Base-by-base conservation (phyloP, 1,284 basidiomycete species). In the Wolfiporia cocos region DNA sequence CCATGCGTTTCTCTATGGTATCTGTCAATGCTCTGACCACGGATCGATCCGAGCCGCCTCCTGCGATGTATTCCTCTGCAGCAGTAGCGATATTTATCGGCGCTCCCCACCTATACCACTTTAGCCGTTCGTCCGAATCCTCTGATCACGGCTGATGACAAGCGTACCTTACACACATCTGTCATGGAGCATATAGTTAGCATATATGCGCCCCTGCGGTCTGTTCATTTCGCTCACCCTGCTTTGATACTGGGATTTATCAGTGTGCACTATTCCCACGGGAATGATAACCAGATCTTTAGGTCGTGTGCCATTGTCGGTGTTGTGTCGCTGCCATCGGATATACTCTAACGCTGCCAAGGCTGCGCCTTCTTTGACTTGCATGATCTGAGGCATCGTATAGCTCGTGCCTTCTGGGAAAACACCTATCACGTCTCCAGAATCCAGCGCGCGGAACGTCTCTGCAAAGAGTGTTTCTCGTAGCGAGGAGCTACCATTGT, bases 321-420 rank as follows among this genome's bases (percentile, higher is more conserved):
- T 70, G n/a, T n/a, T n/a, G n/a, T n/a, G n/a, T 48, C 65, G 62
- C 36, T 78, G 70, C 77, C 89, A 92, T 52, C 83, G 81, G 12
- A 81, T 71, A 63, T 94, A 97, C 67, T 97, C 94, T 52, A 97
- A 71, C 5, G 92, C 90, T 22, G 90, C 86, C 88, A 92, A 95
- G 4, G 90, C 81, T 19, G 89, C 87, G n/a, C 94, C 94, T 52
- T 96, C 91, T 63, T 97, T 98, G 51, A 98, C 76, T 47, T 90
- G 85, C 70, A 91, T 86, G 53, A 97, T 86, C 43, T 80, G 76
- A 2, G 93, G 92, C 58, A 93, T 88, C 0, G 93, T 95, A 58
- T 88, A 87, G 56, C 83, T 86, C 28, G 84, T 86, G 28, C 93
- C 94, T 63, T 98, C 94, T 1, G 94, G 94, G 59, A 98, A 98